Base-by-base conservation (phyloP, 2,329 filamentous ascomycete genomes). In the Talaromyces sp. region DNA sequence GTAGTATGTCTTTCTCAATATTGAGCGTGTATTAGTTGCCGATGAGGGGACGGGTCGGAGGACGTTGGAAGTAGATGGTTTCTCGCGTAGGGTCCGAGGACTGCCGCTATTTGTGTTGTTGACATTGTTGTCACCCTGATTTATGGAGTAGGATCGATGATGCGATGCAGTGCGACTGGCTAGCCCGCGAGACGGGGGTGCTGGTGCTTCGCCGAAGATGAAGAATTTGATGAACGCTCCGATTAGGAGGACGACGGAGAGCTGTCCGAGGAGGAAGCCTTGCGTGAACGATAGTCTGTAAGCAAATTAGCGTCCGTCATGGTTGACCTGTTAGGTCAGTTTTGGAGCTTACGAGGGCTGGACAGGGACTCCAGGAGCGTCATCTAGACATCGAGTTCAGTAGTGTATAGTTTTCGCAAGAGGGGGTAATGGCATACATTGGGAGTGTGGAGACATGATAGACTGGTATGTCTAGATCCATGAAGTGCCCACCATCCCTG, bases 221-320 rank as follows among this genome's bases (percentile, higher is more conserved):
- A 99, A 99, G 86, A 97, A 99, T 77, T 97, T 97, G 79, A 99
- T 98, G 80, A 99, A 98, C 70, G 91, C 92, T 69, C 93, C 93
- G 68, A 99, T 88, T 45, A 99, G 85, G 27, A 98, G 82, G 15
- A 97, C 91, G 54, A 99, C 91, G 1, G 93, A 96, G 61, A 99
- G 84, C 78, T 99, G 95, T 59, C 95, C 95, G 36, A 98, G 84
- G 58, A 99, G 88, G 71, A 99, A 90, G 31, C 95, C 95, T 76
- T 97, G 92, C 0, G 92, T 96, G 78, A 98, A 98, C 40, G 92
- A 95, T 70, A 95, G 83, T 47, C 92, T 94, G 5, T 0, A 8
- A 3, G 17, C 36, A 19, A 19, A 40, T 65, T 36, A 65, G 54
- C 7, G 17, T 27, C 25, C 5, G 19, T 40, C 38, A n/a, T 13